Evolutionary conservation across 2,329 filamentous ascomycete genomes (phyloP), one percentile per base, ranked within the genome.

Genomic region (Zymoseptoria ardabiliae): DNA sequence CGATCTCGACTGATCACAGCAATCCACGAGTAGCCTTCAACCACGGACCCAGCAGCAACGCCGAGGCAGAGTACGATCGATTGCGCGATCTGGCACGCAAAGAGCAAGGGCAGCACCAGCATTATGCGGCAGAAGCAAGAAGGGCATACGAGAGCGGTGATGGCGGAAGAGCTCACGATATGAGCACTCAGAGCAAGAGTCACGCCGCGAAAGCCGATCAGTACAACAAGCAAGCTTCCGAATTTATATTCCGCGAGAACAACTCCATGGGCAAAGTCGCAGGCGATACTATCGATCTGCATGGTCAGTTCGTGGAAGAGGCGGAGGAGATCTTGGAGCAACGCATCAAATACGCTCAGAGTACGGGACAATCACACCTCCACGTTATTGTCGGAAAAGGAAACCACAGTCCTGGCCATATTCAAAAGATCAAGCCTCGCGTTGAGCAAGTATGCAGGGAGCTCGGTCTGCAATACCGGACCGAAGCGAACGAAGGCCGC

Each of bases 301-400:
- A 99, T 74, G 94, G 94, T 2, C 89, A 95, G 71, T 97, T 88
- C 70, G 92, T 96, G 60, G 90, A 96, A 73, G 94, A 97, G 78
- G 94, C 94, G 4, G 91, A 96, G 78, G 84, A 90, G 64, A 94
- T 97, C 59, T 79, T 97, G 21, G 90, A 93, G 77, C 81, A 90
- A 75, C 83, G 94, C 66, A 96, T 99, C 70, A 84, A 85, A 66
- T 86, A 89, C 66, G 91, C 91, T 60, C 84, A 85, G 72, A 74
- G 82, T 56, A 82, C 84, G 41, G 90, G 90, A 0, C 88, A 96
- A 77, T 84, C 79, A 20, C 90, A 96, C 76, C 78, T 99, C 58
- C 91, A 96, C 76, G 92, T 96, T 49, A 97, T 99, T 70, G 93
- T 97, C 28, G 94, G 94, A 70, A 96, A 93, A 76, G 94, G 94